Evolutionary conservation across 495 filamentous ascomycete genomes (phyloP).

Genomic region (Aspergillus coremiiformis): DNA sequence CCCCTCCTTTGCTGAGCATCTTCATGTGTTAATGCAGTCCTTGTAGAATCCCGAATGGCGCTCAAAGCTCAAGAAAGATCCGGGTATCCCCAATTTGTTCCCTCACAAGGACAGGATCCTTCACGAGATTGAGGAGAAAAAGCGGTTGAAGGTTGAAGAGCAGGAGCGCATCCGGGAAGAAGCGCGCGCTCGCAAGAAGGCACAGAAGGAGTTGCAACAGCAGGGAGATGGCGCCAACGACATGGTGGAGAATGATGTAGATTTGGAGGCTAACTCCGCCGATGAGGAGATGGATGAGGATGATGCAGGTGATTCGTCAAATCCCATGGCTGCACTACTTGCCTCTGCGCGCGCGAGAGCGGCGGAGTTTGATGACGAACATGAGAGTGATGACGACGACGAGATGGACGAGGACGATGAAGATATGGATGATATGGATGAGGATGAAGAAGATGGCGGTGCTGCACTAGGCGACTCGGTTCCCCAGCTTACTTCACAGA

Average conservation of each 20-base stretch:
- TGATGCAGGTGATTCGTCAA: constrained; percentile 60
- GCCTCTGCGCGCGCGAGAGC: constrained; percentile 86
- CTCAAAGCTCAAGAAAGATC: constrained; percentile 90
- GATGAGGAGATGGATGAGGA: constrained; percentile 49
- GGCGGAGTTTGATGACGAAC: constrained; percentile 60
- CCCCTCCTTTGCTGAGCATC: neutral
- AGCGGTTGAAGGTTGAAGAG: constrained; percentile 73
- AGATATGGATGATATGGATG: constrained; percentile 52
- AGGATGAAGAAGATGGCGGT: constrained; percentile 42
- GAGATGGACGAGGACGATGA: constrained; percentile 52
- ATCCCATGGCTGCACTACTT: constrained; percentile 87
- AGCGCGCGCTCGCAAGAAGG: constrained; percentile 55
- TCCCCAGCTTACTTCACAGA: constrained; percentile 28
- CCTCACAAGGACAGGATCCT: constrained; percentile 95
- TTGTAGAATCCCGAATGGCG: constrained; percentile 86
- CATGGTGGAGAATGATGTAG: neutral
- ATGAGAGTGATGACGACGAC: constrained; percentile 49
- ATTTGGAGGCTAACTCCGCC: constrained; percentile 22
- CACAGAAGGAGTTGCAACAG: constrained; percentile 33
- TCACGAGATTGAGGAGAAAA: constrained; percentile 85
- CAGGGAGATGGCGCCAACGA: constrained; percentile 31
- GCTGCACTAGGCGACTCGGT: constrained; percentile 40
- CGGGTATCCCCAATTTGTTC: constrained; percentile 94
- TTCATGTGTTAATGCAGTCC: constrained; percentile 4
- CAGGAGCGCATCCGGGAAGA: constrained; percentile 59